Evolutionary conservation across 306 rosid genomes (phyloP).

Genomic region (Prinsepia uniflora): DNA sequence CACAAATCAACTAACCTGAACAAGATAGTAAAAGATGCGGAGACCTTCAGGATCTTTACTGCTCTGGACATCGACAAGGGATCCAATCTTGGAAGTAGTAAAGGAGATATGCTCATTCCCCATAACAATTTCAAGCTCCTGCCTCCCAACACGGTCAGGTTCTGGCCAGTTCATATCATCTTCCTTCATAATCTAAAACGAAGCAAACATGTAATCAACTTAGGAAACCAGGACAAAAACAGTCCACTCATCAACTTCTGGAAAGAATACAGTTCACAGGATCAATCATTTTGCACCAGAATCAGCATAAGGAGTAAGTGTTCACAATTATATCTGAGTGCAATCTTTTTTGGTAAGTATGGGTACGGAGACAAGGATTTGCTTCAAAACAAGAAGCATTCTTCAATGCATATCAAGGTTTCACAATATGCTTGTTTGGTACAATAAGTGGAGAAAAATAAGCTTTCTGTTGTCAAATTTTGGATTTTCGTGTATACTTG

Average conservation of each 20-base stretch:
- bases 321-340: neutral
- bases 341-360: too few relatives aligned
- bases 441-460: too few relatives aligned
- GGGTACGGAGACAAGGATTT: too few relatives aligned
- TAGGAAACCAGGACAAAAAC: neutral
- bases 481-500: too few relatives aligned
- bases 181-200: constrained; percentile 79
- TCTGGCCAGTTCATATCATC: constrained; percentile 99
- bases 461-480: too few relatives aligned
- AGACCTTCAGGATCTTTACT: constrained; percentile 99
- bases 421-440: too few relatives aligned
- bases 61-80: constrained; percentile 93
- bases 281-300: neutral
- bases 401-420: too few relatives aligned
- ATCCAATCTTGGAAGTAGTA: constrained; percentile 94
- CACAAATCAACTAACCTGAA: constrained; percentile 58
- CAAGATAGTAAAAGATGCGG: constrained; percentile 95
- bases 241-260: neutral
- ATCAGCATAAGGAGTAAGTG: neutral
- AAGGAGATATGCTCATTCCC: constrained; percentile 96
- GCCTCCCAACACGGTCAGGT: constrained; percentile 91
- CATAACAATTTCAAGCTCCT: constrained; percentile 98
- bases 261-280: neutral
- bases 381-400: too few relatives aligned
- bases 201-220: neutral